Evolutionary conservation across 148 eudicot species (phyloP), one percentile per base, ranked within the genome.

Genomic region (Vaccinium vitisidaea): DNA sequence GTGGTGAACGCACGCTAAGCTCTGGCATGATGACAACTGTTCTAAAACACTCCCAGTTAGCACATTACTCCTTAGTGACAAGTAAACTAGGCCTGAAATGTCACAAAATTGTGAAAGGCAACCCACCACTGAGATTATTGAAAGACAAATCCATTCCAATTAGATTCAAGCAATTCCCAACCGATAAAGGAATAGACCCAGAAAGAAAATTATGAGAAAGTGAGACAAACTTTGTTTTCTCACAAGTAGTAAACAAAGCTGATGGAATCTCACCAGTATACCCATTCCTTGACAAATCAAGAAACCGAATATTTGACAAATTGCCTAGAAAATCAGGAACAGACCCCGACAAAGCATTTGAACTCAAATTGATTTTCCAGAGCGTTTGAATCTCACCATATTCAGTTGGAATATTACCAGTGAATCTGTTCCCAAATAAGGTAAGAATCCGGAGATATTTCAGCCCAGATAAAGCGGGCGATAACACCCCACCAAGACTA

Each of bases 331-430:
- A 93, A 21, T 90, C 96, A 15, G 99, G 99, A 84, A 97, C 91
- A 80, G 92, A 69, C 63, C 99, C 99, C 79, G 98, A 92, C 53
- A 97, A 85, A 0, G 98, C 96, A 89, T 97, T 95, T 58, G 98
- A 92, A 86, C 98, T 97, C 75, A 97, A 79, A 90, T 97, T 97
- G 85, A 97, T 87, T 90, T 97, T 97, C 99, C 99, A 97, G 79
- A 97, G 80, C 50, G 96, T 61, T 27, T 81, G 83, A 63, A 95
- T 90, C 46, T 87, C 92, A 19, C 98, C 94, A 83, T 92, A 97
- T 70, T 93, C 98, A 9, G 69, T 25, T 2, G 99, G 99, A 39
- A 97, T 91, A 77, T 88, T 91, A 7, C 99, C 99, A 16, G 84
- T 88, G 75, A 97, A 97, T 74, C 83, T 85, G 80, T 97, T 97